Conservation (phyloP, 2,329 filamentous ascomycete species). For the Davidsoniella australis region DNA sequence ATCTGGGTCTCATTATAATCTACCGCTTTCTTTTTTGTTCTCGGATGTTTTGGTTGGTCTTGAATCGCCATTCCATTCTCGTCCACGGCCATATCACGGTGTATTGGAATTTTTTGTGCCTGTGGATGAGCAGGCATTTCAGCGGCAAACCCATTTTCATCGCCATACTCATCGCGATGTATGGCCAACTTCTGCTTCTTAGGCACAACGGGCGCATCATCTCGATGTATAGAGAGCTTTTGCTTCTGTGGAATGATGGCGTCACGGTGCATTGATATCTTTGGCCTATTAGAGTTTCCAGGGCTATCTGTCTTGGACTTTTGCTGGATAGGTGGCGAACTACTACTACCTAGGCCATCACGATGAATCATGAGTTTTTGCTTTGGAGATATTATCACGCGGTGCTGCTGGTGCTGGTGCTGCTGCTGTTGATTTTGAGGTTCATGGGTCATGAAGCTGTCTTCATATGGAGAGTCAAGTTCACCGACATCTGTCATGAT, state of each 20-base stretch:
- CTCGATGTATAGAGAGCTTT: slow-evolving; percentile 11
- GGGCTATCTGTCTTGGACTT: neutral
- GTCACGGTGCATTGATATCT: slow-evolving; percentile 7
- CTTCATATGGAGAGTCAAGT: slow-evolving; percentile 6
- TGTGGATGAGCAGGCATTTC: neutral
- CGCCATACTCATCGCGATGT: slow-evolving; percentile 5
- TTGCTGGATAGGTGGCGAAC: neutral
- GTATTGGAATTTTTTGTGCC: slow-evolving; percentile 3
- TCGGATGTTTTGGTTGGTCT: slow-evolving; percentile 20
- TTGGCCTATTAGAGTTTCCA: neutral
- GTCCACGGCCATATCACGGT: slow-evolving; percentile 9
- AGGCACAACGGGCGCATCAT: slow-evolving; percentile 9
- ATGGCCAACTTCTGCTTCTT: slow-evolving; percentile 12
- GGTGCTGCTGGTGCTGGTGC: slow-evolving; percentile 1
- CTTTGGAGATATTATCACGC: neutral
- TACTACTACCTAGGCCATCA: neutral
- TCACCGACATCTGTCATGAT: slow-evolving; percentile 5
- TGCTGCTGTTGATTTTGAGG: neutral
- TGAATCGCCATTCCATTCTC: slow-evolving; percentile 16
- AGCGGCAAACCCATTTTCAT: slow-evolving; percentile 3
- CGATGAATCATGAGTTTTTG: slow-evolving; percentile 8
- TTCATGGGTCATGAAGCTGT: slow-evolving; percentile 5
- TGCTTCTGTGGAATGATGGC: slow-evolving; percentile 10
- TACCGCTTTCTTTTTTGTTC: slow-evolving; percentile 58
- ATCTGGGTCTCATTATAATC: slow-evolving; percentile 88